Base-by-base conservation (phyloP, 805 yeast species). In the Komagataella mondaviorum region DNA sequence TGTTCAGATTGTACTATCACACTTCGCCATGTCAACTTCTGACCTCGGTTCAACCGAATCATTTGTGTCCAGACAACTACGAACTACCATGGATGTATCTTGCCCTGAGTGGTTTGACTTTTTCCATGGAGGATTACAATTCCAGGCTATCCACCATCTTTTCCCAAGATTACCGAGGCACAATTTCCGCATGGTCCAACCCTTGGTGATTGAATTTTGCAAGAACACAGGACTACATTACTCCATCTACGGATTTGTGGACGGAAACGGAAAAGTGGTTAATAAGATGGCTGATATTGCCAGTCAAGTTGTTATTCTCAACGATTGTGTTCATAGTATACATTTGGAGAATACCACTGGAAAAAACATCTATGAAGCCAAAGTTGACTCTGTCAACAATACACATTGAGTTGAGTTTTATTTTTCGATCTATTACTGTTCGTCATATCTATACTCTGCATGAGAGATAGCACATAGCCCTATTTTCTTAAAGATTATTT, bases 31-130 rank as follows among this genome's bases (percentile, higher is more conserved):
- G 95, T 85, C 95, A 1, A 89, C 96, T 0, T 75, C 93, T 4
- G 95, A 88, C 60, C 68, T 88, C 16, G 96, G 96, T 1, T 76
- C 79, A 6, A 75, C 83, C 46, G 96, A 88, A 63, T 75, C 88
- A 6, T 88, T 88, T 60, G 78, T 83, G 0, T 81, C 85, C 54
- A 75, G 93, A 56, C 96, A 88, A 66, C 62, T 88, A 2, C 74
- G 96, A 58, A 89, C 96, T 1, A 88, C 96, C 2, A 89, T 88
- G 96, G 96, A 88, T 63, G 96, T 88, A 39, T 91, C 85, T 59
- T 88, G 96, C 69, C 96, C 96, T 2, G 83, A 78, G 55, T 88
- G 96, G 96, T 72, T 88, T 49, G 96, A 88, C 63, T 89, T 80
- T 59, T 72, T 88, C 60, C 96, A 88, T 61, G 96, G 96, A 6